Conservation (phyloP, 78 protist species). For the Polysphondylium violaceum region DNA sequence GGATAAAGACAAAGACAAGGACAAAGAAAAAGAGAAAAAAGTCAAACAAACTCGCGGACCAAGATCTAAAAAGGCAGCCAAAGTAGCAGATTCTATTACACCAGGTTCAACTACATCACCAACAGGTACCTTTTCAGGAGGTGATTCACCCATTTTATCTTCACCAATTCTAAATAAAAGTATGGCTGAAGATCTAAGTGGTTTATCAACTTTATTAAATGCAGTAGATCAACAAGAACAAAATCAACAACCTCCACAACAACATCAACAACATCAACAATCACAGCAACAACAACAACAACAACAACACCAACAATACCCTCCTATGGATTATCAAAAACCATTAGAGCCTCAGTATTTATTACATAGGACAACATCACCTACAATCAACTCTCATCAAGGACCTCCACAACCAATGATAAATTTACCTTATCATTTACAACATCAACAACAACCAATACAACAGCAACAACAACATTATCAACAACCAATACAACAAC, state of each 20-base stretch:
- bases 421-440: neutral
- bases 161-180: neutral
- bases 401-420: constrained; percentile 10
- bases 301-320: constrained; percentile 9
- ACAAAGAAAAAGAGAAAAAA: too few relatives aligned
- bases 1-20: too few relatives aligned
- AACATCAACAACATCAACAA: constrained; percentile 16
- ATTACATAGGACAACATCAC: neutral
- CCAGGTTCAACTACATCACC: too few relatives aligned
- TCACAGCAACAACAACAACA: constrained; percentile 22
- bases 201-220: constrained; percentile 48
- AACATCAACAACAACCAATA: neutral
- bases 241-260: neutral
- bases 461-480: neutral
- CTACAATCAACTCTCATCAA: constrained; percentile 1
- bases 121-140: too few relatives aligned
- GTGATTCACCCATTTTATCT: constrained; percentile 17
- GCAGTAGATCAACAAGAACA: constrained; percentile 35
- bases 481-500: neutral
- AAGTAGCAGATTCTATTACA: too few relatives aligned
- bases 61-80: too few relatives aligned
- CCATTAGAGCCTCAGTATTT: neutral
- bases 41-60: too few relatives aligned
- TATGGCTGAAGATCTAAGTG: constrained; percentile 42
- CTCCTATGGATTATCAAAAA: neutral